Percentiles rank a stretch among this genome's conserved stretches.
Evolutionary conservation across 2,329 filamentous ascomycete species (phyloP).

Genomic region (Hymenoscyphus infarciens): DNA sequence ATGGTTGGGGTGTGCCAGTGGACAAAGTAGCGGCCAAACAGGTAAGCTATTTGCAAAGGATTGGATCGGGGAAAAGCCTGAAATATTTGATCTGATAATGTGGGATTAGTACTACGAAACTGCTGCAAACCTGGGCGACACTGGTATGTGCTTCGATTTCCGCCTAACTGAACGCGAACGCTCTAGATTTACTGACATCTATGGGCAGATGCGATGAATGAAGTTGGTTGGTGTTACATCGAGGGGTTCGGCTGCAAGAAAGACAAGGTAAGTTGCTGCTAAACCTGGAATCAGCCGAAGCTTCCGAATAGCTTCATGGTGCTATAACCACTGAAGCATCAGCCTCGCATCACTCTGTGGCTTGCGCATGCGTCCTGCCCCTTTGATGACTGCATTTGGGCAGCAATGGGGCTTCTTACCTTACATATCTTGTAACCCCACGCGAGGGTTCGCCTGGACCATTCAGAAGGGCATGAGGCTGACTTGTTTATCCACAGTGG

Average conservation of each 20-base stretch:
- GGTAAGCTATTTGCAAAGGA: conserved; percentile 39
- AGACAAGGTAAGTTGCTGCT: conserved; percentile 75
- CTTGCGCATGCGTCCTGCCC: conserved; percentile 27
- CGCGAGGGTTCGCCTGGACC: conserved; percentile 21
- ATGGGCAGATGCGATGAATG: conserved; percentile 84
- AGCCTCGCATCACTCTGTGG: conserved; percentile 30
- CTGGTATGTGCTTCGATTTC: conserved; percentile 46
- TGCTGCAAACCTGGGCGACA: conserved; percentile 91
- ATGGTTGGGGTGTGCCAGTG: conserved; percentile 88
- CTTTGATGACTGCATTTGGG: conserved; percentile 40
- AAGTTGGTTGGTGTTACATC: conserved; percentile 91
- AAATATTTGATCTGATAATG: conserved; percentile 23
- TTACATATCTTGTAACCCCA: conserved; percentile 18
- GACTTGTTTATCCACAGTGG: conserved; percentile 51
- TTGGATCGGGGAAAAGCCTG: conserved; percentile 28
- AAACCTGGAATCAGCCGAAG: conserved; percentile 16
- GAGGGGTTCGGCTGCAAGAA: conserved; percentile 98
- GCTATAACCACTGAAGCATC: conserved; percentile 22
- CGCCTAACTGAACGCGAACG: conserved; percentile 15
- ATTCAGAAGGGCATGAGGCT: conserved; percentile 44
- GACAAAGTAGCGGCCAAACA: conserved; percentile 81
- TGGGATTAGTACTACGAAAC: conserved; percentile 87
- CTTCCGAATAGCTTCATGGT: conserved; percentile 29
- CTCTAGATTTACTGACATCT: conserved; percentile 27
- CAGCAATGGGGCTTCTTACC: conserved; percentile 39